phyloP scores from a whole-genome alignment of 2,329 filamentous ascomycete genomes.

The Fusarium foetens region DNA sequence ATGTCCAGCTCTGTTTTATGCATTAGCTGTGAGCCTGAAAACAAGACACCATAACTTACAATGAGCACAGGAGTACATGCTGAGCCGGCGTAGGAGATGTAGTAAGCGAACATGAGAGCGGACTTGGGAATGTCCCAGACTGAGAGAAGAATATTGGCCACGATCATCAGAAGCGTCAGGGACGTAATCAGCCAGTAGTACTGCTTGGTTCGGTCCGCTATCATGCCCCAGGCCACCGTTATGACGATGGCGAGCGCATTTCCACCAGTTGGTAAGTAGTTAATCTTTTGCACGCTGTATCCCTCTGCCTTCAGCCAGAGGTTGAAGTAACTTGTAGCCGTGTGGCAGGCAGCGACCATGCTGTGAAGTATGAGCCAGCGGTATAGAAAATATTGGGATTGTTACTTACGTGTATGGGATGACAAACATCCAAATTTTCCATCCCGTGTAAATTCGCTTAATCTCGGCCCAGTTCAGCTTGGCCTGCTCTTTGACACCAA shows the following conservation, averaged over 20 bases:
- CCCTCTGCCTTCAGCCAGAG: not conserved
- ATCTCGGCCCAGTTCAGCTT: not conserved
- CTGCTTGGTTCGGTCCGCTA: not conserved
- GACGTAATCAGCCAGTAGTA: not conserved
- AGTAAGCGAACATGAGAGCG: not conserved
- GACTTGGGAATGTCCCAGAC: not conserved
- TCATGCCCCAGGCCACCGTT: not conserved
- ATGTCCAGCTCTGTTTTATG: not conserved
- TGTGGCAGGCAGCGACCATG: not conserved
- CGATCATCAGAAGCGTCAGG: not conserved
- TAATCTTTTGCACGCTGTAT: not conserved
- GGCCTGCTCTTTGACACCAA: not conserved
- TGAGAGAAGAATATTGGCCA: not conserved
- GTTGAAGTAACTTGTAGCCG: not conserved
- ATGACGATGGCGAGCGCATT: not conserved
- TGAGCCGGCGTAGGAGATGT: not conserved
- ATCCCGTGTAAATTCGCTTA: not conserved
- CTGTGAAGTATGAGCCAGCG: not conserved
- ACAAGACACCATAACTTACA: not conserved
- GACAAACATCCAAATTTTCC: not conserved
- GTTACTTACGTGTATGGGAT: not conserved
- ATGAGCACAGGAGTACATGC: not conserved
- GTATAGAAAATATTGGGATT: fast-evolving
- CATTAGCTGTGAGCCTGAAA: not conserved
- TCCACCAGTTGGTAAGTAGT: not conserved